These are phyloP conservation scores for Ustilago nuda DNA, from an alignment of 1,284 basidiomycete genomes.

Conservation along the genomic window DNA sequence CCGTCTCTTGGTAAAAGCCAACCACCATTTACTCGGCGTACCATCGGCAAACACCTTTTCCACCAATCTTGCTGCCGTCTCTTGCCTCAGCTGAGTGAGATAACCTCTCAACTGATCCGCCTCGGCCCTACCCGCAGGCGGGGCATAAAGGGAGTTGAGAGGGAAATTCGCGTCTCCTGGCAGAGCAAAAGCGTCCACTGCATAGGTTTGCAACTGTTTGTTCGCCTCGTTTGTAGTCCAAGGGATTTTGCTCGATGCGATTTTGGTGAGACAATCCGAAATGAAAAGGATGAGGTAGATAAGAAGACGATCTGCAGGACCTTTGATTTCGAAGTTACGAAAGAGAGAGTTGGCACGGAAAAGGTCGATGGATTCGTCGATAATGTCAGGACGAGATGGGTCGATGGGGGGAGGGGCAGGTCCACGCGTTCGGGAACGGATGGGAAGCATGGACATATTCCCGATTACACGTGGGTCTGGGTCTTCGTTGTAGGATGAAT, in stretches of 20 bases:
- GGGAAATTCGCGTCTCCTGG: constrained; percentile 97
- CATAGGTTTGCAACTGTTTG: constrained; percentile 88
- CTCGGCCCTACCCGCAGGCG: constrained; percentile 81
- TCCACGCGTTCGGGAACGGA: constrained; percentile 89
- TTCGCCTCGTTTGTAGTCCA: constrained; percentile 78
- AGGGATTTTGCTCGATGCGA: constrained; percentile 62
- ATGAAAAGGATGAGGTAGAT: constrained; percentile 98
- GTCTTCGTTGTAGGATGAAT: constrained; percentile 92
- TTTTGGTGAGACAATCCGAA: constrained; percentile 87
- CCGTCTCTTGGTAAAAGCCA: constrained; percentile 81
- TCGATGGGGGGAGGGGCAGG: constrained; percentile 85
- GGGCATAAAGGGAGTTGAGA: constrained; percentile 89
- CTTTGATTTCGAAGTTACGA: constrained; percentile 99
- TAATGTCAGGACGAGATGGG: constrained; percentile 83
- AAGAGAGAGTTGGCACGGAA: constrained; percentile 99
- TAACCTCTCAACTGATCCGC: constrained; percentile 92
- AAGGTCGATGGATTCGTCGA: constrained; percentile 95
- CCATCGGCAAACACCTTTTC: constrained; percentile 86
- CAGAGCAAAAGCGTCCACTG: constrained; percentile 87
- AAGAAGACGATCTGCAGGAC: constrained; percentile 91
- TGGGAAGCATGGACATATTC: constrained; percentile 89
- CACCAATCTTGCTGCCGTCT: constrained; percentile 85
- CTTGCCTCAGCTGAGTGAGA: constrained; percentile 90
- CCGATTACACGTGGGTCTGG: constrained; percentile 84
- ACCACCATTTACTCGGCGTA: constrained; percentile 99